A percentile compares a stretch with the other conserved stretches of the same genome.
phyloP scores from a whole-genome alignment of 1,284 basidiomycete genomes.

The Apiotrichum akiyoshidainum region DNA sequence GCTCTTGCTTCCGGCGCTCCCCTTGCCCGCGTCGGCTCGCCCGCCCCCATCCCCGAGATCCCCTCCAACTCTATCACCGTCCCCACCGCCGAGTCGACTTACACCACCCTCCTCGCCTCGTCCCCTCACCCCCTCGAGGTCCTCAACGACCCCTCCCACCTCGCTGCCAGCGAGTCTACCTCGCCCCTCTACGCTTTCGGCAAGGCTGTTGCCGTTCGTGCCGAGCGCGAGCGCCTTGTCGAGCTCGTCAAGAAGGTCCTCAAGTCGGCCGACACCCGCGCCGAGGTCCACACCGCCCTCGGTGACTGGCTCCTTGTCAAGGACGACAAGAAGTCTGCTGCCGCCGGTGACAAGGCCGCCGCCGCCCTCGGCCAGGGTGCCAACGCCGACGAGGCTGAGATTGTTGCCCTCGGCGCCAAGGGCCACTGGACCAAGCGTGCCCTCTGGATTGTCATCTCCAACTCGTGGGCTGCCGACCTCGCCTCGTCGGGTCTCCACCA shows the following conservation, averaged over 20 bases:
- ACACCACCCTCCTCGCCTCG: slow-evolving; percentile 84
- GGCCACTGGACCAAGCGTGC: slow-evolving; percentile 65
- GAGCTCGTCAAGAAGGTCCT: slow-evolving; percentile 59
- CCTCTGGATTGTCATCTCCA: slow-evolving; percentile 95
- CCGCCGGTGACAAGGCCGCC: slow-evolving; percentile 62
- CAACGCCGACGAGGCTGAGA: slow-evolving; percentile 51
- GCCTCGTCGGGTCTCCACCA: slow-evolving; percentile 96
- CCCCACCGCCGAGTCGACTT: slow-evolving; percentile 85
- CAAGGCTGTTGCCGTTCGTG: slow-evolving; percentile 76
- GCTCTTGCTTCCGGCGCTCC: slow-evolving; percentile 37
- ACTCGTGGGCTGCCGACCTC: slow-evolving; percentile 95
- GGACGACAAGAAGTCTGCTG: slow-evolving; percentile 59
- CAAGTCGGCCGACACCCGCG: slow-evolving; percentile 51
- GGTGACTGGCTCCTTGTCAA: slow-evolving; percentile 73
- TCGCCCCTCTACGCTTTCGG: slow-evolving; percentile 92
- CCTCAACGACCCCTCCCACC: slow-evolving; percentile 74
- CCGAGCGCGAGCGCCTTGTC: slow-evolving; percentile 65
- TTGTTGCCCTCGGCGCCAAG: slow-evolving; percentile 59
- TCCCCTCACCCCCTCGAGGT: slow-evolving; percentile 80
- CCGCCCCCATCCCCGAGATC: slow-evolving; percentile 34
- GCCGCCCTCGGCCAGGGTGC: slow-evolving; percentile 52
- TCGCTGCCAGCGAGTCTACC: slow-evolving; percentile 71
- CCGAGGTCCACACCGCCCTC: slow-evolving; percentile 67
- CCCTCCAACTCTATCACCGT: slow-evolving; percentile 57
- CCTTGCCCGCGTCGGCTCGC: slow-evolving; percentile 37